Percentiles rank a stretch among this genome's conserved stretches.
Conservation (phyloP, 306 rosid genomes). For the Lupinus albus region DNA sequence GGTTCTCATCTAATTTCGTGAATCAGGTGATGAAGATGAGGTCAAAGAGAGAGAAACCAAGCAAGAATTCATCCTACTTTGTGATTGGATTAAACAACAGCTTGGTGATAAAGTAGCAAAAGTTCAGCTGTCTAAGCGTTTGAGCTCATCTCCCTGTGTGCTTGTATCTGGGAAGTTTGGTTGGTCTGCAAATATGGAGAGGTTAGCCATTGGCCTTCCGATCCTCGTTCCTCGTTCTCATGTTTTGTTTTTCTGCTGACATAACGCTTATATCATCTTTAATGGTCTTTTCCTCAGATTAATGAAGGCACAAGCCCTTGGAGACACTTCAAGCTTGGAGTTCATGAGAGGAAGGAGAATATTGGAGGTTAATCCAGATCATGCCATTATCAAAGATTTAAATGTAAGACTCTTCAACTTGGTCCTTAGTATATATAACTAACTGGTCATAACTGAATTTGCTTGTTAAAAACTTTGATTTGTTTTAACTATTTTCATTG, state of each 20-base stretch:
- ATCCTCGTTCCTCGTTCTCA: background rate
- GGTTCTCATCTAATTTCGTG: constrained; percentile 21
- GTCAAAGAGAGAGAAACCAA: constrained; percentile 82
- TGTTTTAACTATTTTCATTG: constrained; percentile 20
- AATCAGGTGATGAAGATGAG: constrained; percentile 90
- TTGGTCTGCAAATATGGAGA: constrained; percentile 99
- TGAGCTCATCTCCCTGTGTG: constrained; percentile 99
- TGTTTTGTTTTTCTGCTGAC: background rate
- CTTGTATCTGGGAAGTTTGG: constrained; percentile 99
- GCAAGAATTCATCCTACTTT: constrained; percentile 82
- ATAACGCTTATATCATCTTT: background rate
- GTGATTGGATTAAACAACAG: constrained; percentile 99
- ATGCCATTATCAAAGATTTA: constrained; percentile 84
- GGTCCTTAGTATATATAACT: background rate
- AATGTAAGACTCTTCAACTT: constrained; percentile 57
- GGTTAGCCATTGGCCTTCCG: constrained; percentile 50
- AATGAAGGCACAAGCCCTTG: constrained; percentile 99
- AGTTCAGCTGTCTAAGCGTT: constrained; percentile 92
- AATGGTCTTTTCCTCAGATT: constrained; percentile 55
- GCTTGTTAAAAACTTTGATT: background rate
- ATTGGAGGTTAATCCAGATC: constrained; percentile 93
- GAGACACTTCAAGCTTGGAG: constrained; percentile 90
- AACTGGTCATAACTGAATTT: constrained; percentile 13
- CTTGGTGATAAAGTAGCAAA: constrained; percentile 94
- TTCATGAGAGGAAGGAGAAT: constrained; percentile 99